These are phyloP conservation scores for Agrocybe pediades DNA, from an alignment of 768 basidiomycete genomes.

Conservation along the genomic window DNA sequence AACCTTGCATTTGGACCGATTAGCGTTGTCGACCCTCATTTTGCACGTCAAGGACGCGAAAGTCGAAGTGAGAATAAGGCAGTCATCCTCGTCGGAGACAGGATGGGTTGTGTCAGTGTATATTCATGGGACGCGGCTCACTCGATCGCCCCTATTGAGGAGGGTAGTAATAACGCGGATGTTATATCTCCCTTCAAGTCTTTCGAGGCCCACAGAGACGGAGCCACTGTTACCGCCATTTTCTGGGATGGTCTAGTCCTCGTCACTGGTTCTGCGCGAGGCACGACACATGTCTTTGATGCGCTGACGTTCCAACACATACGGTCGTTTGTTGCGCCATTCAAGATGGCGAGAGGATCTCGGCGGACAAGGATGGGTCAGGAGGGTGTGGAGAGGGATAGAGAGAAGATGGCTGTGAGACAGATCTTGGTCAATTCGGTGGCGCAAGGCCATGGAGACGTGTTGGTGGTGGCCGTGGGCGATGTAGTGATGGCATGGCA, in stretches of 20 bases:
- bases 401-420: conserved; percentile 41
- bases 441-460: conserved; percentile 9
- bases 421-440: conserved; percentile 59
- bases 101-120: conserved; percentile 62
- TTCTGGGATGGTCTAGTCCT: conserved; percentile 62
- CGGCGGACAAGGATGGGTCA: conserved; percentile 10
- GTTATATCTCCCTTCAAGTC: conserved; percentile 36
- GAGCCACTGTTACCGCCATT: conserved; percentile 59
- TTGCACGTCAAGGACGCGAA: conserved; percentile 29
- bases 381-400: conserved; percentile 20
- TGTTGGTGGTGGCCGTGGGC: too few species aligned
- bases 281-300: conserved; percentile 65
- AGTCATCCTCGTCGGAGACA: conserved; percentile 66
- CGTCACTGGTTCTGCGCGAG: conserved; percentile 65
- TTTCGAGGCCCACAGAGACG: conserved; percentile 68
- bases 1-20: conserved; percentile 52
- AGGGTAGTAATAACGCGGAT: not conserved
- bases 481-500: too few species aligned
- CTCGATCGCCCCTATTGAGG: not conserved
- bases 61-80: not conserved
- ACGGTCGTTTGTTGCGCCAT: conserved; percentile 53
- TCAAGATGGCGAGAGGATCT: conserved; percentile 33
- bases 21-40: conserved; percentile 51
- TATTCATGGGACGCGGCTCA: conserved; percentile 48
- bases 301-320: conserved; percentile 61